phyloP scores from a whole-genome alignment of 2,329 filamentous ascomycete species.

The Trichoderma asperellum region DNA sequence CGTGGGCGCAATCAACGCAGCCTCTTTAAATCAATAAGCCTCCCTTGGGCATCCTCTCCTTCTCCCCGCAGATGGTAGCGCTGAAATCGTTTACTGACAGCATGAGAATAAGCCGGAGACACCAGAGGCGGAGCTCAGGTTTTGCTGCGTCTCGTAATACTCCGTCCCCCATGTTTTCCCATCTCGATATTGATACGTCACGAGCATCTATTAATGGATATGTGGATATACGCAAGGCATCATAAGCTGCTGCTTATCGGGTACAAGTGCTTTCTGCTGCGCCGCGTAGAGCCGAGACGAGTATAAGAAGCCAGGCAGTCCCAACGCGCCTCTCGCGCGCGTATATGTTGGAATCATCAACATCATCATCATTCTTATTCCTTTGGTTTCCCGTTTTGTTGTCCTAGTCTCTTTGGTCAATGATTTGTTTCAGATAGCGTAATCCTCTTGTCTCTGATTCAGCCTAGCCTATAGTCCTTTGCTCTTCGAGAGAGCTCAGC shows the following conservation, averaged over 20 bases:
- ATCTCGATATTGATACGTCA: not conserved
- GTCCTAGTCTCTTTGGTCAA: not conserved
- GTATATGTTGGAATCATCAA: slow-evolving; percentile 1
- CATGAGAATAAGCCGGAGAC: slow-evolving; percentile 5
- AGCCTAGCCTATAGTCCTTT: not conserved
- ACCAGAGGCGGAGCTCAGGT: not conserved
- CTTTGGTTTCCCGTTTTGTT: not conserved
- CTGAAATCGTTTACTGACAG: not conserved
- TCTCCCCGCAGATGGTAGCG: not conserved
- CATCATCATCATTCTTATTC: not conserved
- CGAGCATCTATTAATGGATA: slow-evolving; percentile 2
- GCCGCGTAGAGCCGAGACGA: not conserved
- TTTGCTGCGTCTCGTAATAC: not conserved
- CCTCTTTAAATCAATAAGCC: slow-evolving; percentile 11
- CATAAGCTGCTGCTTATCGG: not conserved
- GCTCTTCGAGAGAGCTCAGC: not conserved
- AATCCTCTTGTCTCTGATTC: not conserved
- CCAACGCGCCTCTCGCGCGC: not conserved
- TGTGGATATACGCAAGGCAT: not conserved
- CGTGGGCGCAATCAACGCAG: slow-evolving; percentile 27
- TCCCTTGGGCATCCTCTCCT: not conserved
- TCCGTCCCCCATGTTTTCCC: not conserved
- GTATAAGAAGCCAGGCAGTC: slow-evolving; percentile 17
- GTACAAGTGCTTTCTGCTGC: not conserved
- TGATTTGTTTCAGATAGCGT: not conserved